Conservation (phyloP, 805 yeast species). For the Nadsonia fulvescens region DNA sequence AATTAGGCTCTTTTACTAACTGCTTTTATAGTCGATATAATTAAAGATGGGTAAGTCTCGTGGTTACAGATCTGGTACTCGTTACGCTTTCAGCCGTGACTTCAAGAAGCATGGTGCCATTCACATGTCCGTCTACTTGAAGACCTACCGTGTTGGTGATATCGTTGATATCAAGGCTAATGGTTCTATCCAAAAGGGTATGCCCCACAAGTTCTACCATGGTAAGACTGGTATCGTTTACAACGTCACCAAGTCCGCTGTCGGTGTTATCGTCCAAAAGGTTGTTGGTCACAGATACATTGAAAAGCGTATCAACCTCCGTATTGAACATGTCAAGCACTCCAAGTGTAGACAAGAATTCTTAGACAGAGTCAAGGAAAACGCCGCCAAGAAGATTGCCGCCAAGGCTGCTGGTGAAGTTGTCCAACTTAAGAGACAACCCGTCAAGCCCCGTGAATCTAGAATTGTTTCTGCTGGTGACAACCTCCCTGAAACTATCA, state of each 20-base stretch:
- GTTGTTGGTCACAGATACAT: constrained; percentile 97
- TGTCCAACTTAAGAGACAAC: constrained; percentile 92
- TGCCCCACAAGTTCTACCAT: constrained; percentile 99
- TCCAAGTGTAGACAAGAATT: constrained; percentile 99
- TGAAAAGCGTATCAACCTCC: constrained; percentile 96
- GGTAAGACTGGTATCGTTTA: constrained; percentile 98
- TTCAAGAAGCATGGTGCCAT: constrained; percentile 93
- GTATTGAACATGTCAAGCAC: constrained; percentile 98
- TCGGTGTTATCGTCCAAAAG: constrained; percentile 97
- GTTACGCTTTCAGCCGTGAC: constrained; percentile 99
- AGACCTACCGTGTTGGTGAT: constrained; percentile 97
- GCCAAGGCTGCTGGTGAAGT: constrained; percentile 89
- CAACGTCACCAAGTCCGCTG: constrained; percentile 97
- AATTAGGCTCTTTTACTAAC: constrained; percentile 7
- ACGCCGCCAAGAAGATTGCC: constrained; percentile 83
- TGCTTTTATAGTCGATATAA: constrained; percentile 12
- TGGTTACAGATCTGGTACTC: constrained; percentile 99
- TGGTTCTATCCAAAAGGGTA: constrained; percentile 98
- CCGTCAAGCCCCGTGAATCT: constrained; percentile 92
- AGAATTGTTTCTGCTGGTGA: constrained; percentile 58
- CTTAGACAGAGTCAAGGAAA: constrained; percentile 93
- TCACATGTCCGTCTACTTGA: constrained; percentile 91
- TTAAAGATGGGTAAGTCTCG: constrained; percentile 25
- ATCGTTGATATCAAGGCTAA: constrained; percentile 98
- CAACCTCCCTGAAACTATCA: constrained; percentile 87